phyloP scores from a whole-genome alignment of 345 rosid species.

The Lepidium aucheri region DNA sequence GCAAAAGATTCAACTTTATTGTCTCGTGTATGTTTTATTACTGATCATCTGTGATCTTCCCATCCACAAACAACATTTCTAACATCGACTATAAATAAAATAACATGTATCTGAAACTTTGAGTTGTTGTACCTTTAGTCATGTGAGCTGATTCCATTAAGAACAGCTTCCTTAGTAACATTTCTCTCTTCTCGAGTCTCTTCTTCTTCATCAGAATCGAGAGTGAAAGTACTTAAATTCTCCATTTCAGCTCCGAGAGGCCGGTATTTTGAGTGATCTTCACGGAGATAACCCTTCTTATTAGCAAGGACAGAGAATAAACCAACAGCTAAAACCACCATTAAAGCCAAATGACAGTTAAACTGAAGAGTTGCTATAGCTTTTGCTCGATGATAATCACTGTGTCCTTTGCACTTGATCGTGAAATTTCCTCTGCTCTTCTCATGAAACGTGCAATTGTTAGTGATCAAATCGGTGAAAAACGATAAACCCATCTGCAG shows the following conservation, averaged over 20 bases:
- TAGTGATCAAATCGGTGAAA: conserved; percentile 50
- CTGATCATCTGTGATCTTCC: neutral
- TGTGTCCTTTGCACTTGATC: conserved; percentile 65
- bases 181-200: conserved; percentile 33
- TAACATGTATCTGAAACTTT: conserved; percentile 2
- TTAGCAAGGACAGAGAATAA: conserved; percentile 42
- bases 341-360: conserved; percentile 76
- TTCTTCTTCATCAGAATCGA: conserved; percentile 69
- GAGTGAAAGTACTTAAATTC: conserved; percentile 42
- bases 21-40: conserved; percentile 12
- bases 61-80: conserved; percentile 8
- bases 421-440: conserved; percentile 76
- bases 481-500: conserved; percentile 83
- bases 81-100: neutral
- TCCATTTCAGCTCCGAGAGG: conserved; percentile 68
- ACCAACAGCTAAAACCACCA: conserved; percentile 42
- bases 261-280: conserved; percentile 37
- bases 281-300: conserved; percentile 30
- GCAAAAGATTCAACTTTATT: neutral
- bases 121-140: conserved; percentile 29
- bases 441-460: conserved; percentile 58
- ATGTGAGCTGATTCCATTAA: conserved; percentile 49
- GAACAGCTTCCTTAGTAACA: conserved; percentile 28
- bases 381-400: conserved; percentile 72
- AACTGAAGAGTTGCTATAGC: conserved; percentile 91